Evolutionary conservation across 1,284 basidiomycete species (phyloP), one percentile per base, ranked within the genome.

Genomic region (Moesziomyces sp.): DNA sequence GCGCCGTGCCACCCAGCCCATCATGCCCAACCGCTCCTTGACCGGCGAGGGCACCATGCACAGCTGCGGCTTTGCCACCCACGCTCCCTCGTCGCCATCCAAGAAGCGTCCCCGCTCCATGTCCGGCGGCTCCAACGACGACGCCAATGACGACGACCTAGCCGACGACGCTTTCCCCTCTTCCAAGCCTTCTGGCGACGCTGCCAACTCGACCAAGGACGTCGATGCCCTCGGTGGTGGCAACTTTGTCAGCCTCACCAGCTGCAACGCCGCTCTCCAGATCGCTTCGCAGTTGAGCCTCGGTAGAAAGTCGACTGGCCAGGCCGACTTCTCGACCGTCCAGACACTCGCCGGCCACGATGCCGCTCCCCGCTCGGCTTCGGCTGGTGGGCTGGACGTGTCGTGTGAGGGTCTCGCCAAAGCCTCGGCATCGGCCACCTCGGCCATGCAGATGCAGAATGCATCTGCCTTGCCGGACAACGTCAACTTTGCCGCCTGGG

Each of bases 201-300:
- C 57, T 24, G 11, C 43, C 46, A 63, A 38, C 6, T 24, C 68
- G 3, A 21, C 44, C 49, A 50, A 64, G n/a, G 52, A 63, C 13
- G 48, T 46, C 6, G 71, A 74, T 24, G 45, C 52, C 10, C 58
- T 74, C 14, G 58, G 60, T 18, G 60, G 58, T 9, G 72, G 59
- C 48, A 61, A 54, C 53, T 74, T 70, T 58, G 63, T 74, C 53
- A 62, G 63, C 56, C 67, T 74, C 52, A 66, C 62, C 52, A 74
- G 66, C 63, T 70, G 62, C 57, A 74, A 70, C 40, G 67, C 66
- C 23, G 72, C 67, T 4, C 67, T 74, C 8, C 72, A 69, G 43
- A 62, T 74, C 57, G 66, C 66, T 10, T 63, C 63, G 13, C 66
- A 70, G 43, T 52, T 74, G 45, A 69, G 71, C 35, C 44, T 52